phyloP scores from a whole-genome alignment of 1,284 basidiomycete genomes.

The Microbotryum lychnidis-dioicae region DNA sequence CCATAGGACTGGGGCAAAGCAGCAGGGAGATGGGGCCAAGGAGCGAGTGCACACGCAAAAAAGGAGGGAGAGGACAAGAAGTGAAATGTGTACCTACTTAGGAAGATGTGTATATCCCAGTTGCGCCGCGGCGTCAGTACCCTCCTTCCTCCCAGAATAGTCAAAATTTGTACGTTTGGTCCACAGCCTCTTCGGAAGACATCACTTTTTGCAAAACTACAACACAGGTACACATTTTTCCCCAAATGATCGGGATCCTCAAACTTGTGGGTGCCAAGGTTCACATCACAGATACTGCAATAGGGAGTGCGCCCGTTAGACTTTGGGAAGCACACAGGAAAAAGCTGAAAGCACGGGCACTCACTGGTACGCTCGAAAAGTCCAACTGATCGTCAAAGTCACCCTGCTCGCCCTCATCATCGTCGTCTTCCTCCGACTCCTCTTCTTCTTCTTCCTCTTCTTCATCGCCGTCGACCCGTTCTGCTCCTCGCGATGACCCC shows the following conservation, averaged over 20 bases:
- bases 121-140: too few species aligned
- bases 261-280: background rate
- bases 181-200: too few species aligned
- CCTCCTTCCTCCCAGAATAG: too few species aligned
- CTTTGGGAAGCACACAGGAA: background rate
- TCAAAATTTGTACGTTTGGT: too few species aligned
- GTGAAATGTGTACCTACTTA: background rate
- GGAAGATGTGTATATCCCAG: background rate
- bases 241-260: background rate
- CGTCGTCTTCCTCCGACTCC: conserved; percentile 20
- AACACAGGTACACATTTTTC: too few species aligned
- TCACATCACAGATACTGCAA: conserved; percentile 12
- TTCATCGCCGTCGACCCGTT: conserved; percentile 16
- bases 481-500: conserved; percentile 14
- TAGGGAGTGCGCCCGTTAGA: background rate
- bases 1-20: conserved; percentile 48
- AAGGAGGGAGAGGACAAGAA: background rate
- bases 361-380: conserved; percentile 33
- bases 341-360: background rate
- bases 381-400: conserved; percentile 32
- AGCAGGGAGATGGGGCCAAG: conserved; percentile 46
- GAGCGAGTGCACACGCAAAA: conserved; percentile 35
- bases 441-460: conserved; percentile 8
- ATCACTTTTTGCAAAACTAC: too few species aligned
- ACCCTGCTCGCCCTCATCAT: conserved; percentile 25